Evolutionary conservation across 495 filamentous ascomycete species (phyloP).

Genomic region (Daldinia grandis): DNA sequence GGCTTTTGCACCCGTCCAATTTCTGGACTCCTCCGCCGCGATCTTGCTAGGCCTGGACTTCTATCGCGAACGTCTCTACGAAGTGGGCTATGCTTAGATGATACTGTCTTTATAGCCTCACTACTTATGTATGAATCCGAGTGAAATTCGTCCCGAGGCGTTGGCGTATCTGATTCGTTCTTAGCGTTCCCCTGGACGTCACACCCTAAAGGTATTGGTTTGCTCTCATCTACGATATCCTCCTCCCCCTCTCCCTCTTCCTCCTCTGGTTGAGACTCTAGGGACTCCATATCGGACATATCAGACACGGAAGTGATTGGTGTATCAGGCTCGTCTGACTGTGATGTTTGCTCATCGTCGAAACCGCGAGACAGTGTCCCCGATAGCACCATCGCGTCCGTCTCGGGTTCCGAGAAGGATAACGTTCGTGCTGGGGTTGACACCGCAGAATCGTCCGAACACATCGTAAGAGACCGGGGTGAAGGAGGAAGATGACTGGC

Average conservation of each 20-base stretch:
- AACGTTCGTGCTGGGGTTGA: slow-evolving; percentile 54
- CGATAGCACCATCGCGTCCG: slow-evolving; percentile 44
- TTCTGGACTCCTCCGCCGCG: slow-evolving; percentile 50
- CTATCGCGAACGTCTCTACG: slow-evolving; percentile 32
- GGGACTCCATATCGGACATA: slow-evolving; percentile 42
- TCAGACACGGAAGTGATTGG: slow-evolving; percentile 49
- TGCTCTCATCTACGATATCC: slow-evolving; percentile 25
- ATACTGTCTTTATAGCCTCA: slow-evolving; percentile 30
- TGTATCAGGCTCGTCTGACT: slow-evolving; percentile 46
- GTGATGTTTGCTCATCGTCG: slow-evolving; percentile 46
- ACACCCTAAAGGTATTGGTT: slow-evolving; percentile 6
- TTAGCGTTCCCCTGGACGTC: slow-evolving; percentile 18
- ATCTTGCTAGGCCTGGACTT: slow-evolving; percentile 44
- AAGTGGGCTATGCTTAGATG: slow-evolving; percentile 34
- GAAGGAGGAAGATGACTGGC: slow-evolving; percentile 52
- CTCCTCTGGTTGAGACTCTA: slow-evolving; percentile 26
- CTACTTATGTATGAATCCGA: slow-evolving; percentile 44
- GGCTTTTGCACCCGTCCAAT: slow-evolving; percentile 54
- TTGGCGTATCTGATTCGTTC: slow-evolving; percentile 50
- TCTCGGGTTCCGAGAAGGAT: slow-evolving; percentile 58
- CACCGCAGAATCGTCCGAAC: slow-evolving; percentile 51
- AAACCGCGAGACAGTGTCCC: slow-evolving; percentile 38
- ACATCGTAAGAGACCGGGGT: slow-evolving; percentile 59
- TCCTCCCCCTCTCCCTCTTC: slow-evolving; percentile 18
- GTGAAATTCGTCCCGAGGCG: slow-evolving; percentile 48